Evolutionary conservation across 2,329 filamentous ascomycete species (phyloP).

Genomic region (Apiospora malaysiana): DNA sequence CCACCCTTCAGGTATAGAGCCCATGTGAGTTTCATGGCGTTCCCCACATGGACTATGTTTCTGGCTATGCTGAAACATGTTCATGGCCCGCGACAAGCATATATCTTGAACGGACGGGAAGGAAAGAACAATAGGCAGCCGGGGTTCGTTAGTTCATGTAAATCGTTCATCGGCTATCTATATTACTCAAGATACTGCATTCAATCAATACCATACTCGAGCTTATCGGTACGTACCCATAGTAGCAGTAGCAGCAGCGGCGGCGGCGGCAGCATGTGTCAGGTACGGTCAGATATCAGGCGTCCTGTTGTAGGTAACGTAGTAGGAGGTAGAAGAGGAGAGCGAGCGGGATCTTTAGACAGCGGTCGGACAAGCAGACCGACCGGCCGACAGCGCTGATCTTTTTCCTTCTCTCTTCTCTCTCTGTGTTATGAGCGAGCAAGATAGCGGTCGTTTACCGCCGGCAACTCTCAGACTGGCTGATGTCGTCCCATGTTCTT

Average conservation of each 20-base stretch:
- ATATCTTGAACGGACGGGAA: background rate
- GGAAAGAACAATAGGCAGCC: background rate
- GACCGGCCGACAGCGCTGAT: background rate
- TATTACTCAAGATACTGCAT: background rate
- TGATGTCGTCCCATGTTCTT: background rate
- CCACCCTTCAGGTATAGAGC: background rate
- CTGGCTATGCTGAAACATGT: conserved; percentile 18
- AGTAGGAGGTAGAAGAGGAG: background rate
- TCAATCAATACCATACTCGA: background rate
- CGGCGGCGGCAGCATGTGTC: background rate
- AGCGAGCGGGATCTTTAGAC: background rate
- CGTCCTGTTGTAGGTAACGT: background rate
- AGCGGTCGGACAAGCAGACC: background rate
- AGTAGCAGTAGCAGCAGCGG: no score
- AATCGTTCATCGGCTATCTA: conserved; percentile 13
- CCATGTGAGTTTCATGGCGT: conserved; percentile 11
- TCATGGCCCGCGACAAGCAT: conserved; percentile 3
- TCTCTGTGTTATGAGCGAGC: background rate
- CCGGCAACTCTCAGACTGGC: background rate
- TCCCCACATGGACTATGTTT: conserved; percentile 17
- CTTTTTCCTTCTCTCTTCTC: background rate
- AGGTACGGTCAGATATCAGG: background rate
- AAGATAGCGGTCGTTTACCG: background rate
- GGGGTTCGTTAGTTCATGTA: conserved; percentile 13
- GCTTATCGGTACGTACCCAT: background rate